Evolutionary conservation across 2,329 filamentous ascomycete genomes (phyloP), one percentile per base, ranked within the genome.

Genomic region (Aspergillus fumigatus): DNA sequence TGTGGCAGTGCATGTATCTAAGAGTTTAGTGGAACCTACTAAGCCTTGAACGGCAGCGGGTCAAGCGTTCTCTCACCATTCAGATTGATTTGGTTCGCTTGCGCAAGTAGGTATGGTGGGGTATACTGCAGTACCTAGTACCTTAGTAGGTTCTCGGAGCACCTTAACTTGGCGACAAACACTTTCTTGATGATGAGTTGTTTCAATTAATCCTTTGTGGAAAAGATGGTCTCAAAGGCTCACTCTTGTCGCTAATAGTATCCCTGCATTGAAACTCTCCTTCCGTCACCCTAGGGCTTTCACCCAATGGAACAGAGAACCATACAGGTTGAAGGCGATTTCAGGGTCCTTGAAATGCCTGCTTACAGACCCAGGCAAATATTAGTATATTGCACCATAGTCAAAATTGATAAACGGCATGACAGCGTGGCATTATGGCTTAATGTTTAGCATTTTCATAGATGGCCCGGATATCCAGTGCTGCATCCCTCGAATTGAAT

Each of bases 1-100:
- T 64, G 63, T 65, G 63, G 64, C 61, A 65, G 62, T 65, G 61
- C 62, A 65, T 61, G 62, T 65, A 65, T 63, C 62, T 62, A 61
- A 52, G 55, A 49, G 51, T 35, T 21, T 40, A 55, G 61, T 65
- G 62, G 62, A 41, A 29, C 59, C 59, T 50, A 53, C 62, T 65
- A 65, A 56, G 48, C 61, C 54, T 26, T 51, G 41, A 57, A 56
- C 49, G 50, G 60, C 49, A 48, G 59, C 51, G 61, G 59, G 57
- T 59, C 59, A 55, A 58, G 55, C 55, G 51, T 54, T 50, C 55
- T 52, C 57, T 50, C 54, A 51, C 62, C 59, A 62, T 55, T 62
- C 45, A 63, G 43, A 23, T 23, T 17, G 11, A 47, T 25, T 25
- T 38, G 32, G 14, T 38, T 38, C 32, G 14, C 32, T 17, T 23